Base-by-base conservation (phyloP, 164 flowering plant genomes). In the Magnolia kwangsiensis region DNA sequence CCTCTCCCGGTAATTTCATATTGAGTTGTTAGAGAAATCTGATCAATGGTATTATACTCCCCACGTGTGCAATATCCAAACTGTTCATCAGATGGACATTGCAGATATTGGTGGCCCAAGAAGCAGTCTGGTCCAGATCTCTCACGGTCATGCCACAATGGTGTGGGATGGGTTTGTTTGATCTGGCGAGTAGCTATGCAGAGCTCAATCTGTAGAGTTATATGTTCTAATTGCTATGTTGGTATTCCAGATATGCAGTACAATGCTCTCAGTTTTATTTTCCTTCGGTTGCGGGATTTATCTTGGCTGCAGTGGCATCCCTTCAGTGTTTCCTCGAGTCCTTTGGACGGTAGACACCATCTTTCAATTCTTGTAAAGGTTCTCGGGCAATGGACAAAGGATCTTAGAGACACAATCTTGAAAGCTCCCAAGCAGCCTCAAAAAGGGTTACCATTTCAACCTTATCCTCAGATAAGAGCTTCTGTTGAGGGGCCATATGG, bases 231-330 rank as follows among this genome's bases (percentile, higher is more conserved):
- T 31, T 6, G n/a, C 1, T 13, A 31, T 31, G 37, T 59, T 5
- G 3, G 16, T 31, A 21, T 76, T 81, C 74, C 79, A 95, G 98
- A 82, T 85, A 63, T 93, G 75, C 84, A 77, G 45, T 93, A 95
- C 84, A 95, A 93, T 86, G 97, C 97, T 61, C 91, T 95, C 64
- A 88, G 96, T 69, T 92, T 94, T 75, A 77, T 93, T 71, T 93
- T 95, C 74, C 83, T 95, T 78, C 94, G 90, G 88, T 76, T 91
- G 70, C 87, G 91, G 76, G 93, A 92, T 76, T 73, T 93, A 59
- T 95, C 98, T 51, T 89, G 86, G 91, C 83, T 95, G 65, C 95
- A 95, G 72, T 95, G 98, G 97, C 97, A 93, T 85, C 97, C 98
- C 21, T 95, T 93, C 74, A 93, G 98, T 79, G 97, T 95, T 72